phyloP scores from a whole-genome alignment of 2,329 filamentous ascomycete species.

The Pseudocercospora eumusae region DNA sequence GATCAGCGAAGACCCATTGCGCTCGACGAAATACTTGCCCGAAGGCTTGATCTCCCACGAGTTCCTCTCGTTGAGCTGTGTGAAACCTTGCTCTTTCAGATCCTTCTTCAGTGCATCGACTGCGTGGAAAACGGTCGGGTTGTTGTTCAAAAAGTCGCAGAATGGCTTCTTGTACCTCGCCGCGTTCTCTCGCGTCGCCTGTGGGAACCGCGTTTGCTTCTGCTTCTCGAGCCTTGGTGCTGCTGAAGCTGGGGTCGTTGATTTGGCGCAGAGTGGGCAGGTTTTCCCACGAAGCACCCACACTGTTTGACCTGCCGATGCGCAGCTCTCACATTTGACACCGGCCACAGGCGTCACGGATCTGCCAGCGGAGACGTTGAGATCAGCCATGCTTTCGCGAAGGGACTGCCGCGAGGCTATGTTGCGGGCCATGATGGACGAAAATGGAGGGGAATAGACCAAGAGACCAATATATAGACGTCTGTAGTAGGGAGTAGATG shows the following conservation, averaged over 20 bases:
- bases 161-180: constrained; percentile 46
- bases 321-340: too few relatives aligned
- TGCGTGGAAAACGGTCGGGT: constrained; percentile 91
- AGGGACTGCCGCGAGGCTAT: background rate
- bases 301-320: too few relatives aligned
- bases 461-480: background rate
- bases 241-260: background rate
- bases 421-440: background rate
- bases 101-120: constrained; percentile 76
- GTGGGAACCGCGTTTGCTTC: constrained; percentile 19
- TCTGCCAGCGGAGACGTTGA: background rate
- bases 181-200: constrained; percentile 35
- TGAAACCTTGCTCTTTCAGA: constrained; percentile 71
- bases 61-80: constrained; percentile 76
- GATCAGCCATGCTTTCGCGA: background rate
- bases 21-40: constrained; percentile 84
- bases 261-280: background rate
- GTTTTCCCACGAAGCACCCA: too few relatives aligned
- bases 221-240: background rate
- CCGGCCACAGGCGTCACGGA: too few relatives aligned
- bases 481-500: background rate
- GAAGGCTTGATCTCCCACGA: constrained; percentile 78
- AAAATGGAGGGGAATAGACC: background rate
- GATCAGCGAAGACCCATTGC: constrained; percentile 83
- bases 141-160: constrained; percentile 80